Base-by-base conservation (phyloP, 176 grass and related monocot species). In the Tuctoria greenei region DNA sequence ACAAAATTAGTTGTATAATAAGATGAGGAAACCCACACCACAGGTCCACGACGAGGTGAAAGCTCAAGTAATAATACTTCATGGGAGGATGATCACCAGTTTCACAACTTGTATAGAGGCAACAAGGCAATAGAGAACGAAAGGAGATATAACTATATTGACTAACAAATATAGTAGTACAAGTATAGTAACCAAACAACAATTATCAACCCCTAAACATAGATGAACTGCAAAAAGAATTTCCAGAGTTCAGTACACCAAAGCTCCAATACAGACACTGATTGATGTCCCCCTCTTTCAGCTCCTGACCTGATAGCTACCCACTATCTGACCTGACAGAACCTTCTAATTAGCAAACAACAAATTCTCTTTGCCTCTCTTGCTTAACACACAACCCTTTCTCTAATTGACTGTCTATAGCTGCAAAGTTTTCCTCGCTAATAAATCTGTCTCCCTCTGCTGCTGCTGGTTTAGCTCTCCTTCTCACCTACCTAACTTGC, bases 221-320 rank as follows among this genome's bases (percentile, higher is more conserved):
- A 81, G 88, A 90, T 82, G 76, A 82, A 93, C 90, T 90, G 87
- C 87, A 87, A 93, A 93, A 93, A 87, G 90, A 93, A 90, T 90
- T 79, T 83, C 74, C 81, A 83, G 86, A 86, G 76, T 81, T 87
- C 55, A 87, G 79, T 90, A 90, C 77, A 93, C 60, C 87, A 87
- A 90, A 71, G n/a, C 72, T 87, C 57, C 13, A 83, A 90, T 90
- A 93, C 73, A 89, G 68, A 86, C 77, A 79, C 75, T 89, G 74
- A 77, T 65, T 46, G 66, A 83, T 93, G 65, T 35, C 76, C 80
- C 87, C 90, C 87, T 85, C 35, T 46, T 74, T 88, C 40, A 78
- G 67, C 70, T 76, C 62, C 81, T 82, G 77, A 75, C 26, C 46
- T 63, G 73, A 67, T 77, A 86, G 85, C 81, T 76, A 82, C 31